Evolutionary conservation across 148 eudicot species (phyloP), one percentile per base, ranked within the genome.

Genomic region (Polygonum maritimum): DNA sequence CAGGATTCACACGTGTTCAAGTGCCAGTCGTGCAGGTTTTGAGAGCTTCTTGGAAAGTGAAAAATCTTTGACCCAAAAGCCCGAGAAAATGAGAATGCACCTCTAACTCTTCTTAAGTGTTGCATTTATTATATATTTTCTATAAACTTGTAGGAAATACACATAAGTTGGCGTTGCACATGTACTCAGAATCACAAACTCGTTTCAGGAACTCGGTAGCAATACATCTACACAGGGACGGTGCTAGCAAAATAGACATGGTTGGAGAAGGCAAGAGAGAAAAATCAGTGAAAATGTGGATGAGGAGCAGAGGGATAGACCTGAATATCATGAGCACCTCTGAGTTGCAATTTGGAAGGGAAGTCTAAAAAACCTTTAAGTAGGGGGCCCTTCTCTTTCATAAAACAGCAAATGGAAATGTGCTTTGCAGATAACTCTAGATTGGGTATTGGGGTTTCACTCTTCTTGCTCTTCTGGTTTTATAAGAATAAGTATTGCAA

Each of bases 401-500:
- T 57, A 82, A 80, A 80, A 82, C 79, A 82, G 35, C 76, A 78
- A 71, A 80, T 79, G 54, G 83, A 78, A 62, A 82, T 40, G 54
- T 85, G 74, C 81, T 77, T 80, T 41, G 83, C 70, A 71, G 76
- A 80, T 74, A 85, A 52, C 74, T 84, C 80, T 77, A 85, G 78
- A 67, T 80, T 76, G 49, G 78, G 81, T 58, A 79, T 73, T 78
- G 73, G 76, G 78, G 65, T 75, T 80, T 80, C 78, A 73, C 51
- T 69, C 83, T 79, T 78, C 83, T 67, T 75, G 76, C 58, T 81
- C 63, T 79, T 82, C 87, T 85, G 87, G 77, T 80, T 84, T 84
- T 19, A 82, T 84, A 65, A 78, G 78, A 74, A 80, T 69, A 65
- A 69, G 55, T 35, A 67, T 36, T 19, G 45, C 57, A 44, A 31